These are phyloP conservation scores for Clavaria fumosa DNA, from an alignment of 768 basidiomycete species.

Conservation along the genomic window DNA sequence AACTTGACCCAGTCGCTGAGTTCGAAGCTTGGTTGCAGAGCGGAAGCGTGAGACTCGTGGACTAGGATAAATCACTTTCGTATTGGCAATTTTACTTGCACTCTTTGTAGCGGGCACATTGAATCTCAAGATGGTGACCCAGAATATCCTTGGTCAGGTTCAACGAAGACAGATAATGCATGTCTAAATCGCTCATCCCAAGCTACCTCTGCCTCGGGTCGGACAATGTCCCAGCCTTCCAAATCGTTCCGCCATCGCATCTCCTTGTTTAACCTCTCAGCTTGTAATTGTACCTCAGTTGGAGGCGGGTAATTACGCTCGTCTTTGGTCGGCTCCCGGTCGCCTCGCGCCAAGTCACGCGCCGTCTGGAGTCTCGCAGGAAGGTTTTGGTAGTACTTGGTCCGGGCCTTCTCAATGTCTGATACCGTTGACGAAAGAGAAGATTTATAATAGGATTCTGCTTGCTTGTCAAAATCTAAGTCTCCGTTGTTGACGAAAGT, in stretches of 20 bases:
- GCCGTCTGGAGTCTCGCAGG: constrained; percentile 52
- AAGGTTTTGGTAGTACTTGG: constrained; percentile 63
- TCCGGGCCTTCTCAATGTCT: constrained; percentile 52
- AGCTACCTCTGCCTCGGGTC: constrained; percentile 40
- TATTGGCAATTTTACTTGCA: too few relatives aligned
- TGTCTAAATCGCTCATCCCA: constrained; percentile 69
- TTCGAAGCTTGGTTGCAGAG: constrained; percentile 58
- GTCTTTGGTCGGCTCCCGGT: constrained; percentile 74
- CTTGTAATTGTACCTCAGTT: constrained; percentile 78
- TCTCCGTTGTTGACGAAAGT: constrained; percentile 29
- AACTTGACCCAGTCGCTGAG: constrained; percentile 40
- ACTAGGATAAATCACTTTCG: too few relatives aligned
- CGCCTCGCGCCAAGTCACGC: constrained; percentile 57
- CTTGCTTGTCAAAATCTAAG: constrained; percentile 55
- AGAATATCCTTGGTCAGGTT: constrained; percentile 24
- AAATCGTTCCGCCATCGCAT: constrained; percentile 68
- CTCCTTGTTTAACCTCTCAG: constrained; percentile 84
- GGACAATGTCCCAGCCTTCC: constrained; percentile 65
- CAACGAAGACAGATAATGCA: constrained; percentile 43
- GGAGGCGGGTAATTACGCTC: constrained; percentile 65
- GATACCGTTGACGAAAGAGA: constrained; percentile 36
- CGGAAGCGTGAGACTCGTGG: too few relatives aligned
- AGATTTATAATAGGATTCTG: constrained; percentile 56
- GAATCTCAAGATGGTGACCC: too few relatives aligned
- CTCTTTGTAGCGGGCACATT: too few relatives aligned